Percentiles rank a stretch among this genome's conserved stretches.
phyloP scores from a whole-genome alignment of 129 eudicot genomes.

The Centaurea solstitialis region DNA sequence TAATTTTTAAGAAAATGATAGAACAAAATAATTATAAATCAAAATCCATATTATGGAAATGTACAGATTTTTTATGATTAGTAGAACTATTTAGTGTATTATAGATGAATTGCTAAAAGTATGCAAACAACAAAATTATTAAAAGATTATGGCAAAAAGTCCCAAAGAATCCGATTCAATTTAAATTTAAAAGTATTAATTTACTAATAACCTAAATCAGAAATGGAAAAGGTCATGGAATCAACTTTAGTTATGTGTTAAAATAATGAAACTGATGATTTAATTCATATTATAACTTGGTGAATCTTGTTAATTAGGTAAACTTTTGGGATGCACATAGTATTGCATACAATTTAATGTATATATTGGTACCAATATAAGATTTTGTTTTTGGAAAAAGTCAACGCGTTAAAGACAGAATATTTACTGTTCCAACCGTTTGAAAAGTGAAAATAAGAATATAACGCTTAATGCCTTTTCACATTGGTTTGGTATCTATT shows the following conservation, averaged over 20 bases:
- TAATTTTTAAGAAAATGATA: too few relatives aligned
- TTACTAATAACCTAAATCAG: background rate
- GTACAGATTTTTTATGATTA: too few relatives aligned
- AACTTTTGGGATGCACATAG: conserved; percentile 6
- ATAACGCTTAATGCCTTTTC: background rate
- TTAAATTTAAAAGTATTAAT: background rate
- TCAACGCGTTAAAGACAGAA: conserved; percentile 27
- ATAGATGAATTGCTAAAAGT: background rate
- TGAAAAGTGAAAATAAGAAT: conserved; percentile 11
- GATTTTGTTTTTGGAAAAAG: background rate
- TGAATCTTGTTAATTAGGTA: conserved; percentile 10
- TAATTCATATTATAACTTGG: background rate
- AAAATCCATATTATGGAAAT: too few relatives aligned
- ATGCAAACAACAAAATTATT: background rate
- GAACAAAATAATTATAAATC: too few relatives aligned
- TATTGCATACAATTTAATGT: background rate
- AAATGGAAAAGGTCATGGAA: conserved; percentile 24
- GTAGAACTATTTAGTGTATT: too few relatives aligned
- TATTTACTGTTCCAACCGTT: conserved; percentile 9
- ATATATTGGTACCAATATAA: conserved; percentile 2
- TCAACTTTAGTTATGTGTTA: conserved; percentile 25
- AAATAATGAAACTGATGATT: background rate
- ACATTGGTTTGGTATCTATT: background rate
- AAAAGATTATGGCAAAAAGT: background rate
- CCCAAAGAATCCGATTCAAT: conserved; percentile 34